A percentile compares a stretch with the other conserved stretches of the same genome.
Conservation (phyloP, 257 asterid species). For the Phtheirospermum japonicum region DNA sequence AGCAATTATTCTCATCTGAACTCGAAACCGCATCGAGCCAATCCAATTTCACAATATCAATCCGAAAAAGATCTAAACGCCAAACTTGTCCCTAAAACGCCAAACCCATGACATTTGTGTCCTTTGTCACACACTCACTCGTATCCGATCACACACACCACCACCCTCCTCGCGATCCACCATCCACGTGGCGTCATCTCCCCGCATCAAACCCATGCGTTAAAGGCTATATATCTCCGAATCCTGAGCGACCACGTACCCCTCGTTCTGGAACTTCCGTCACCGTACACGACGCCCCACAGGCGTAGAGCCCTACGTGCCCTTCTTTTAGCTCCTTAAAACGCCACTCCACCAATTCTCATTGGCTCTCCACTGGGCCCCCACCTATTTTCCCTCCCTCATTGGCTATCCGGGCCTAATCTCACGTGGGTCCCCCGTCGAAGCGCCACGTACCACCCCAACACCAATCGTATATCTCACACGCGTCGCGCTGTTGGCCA, state of each 20-base stretch:
- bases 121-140: neutral
- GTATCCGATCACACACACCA: neutral
- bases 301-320: slow-evolving; percentile 31
- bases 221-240: neutral
- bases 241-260: slow-evolving; percentile 11
- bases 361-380: slow-evolving; percentile 38
- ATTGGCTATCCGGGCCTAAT: too few relatives aligned
- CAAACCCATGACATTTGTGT: neutral
- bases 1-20: too few relatives aligned
- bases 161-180: too few relatives aligned
- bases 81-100: slow-evolving; percentile 16
- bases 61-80: neutral
- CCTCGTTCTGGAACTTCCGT: slow-evolving; percentile 29
- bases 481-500: slow-evolving; percentile 14
- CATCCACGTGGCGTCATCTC: slow-evolving; percentile 31
- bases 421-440: too few relatives aligned
- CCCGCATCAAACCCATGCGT: too few relatives aligned
- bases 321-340: slow-evolving; percentile 19
- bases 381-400: too few relatives aligned
- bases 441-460: too few relatives aligned
- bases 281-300: slow-evolving; percentile 31
- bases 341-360: slow-evolving; percentile 34
- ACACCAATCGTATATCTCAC: too few relatives aligned
- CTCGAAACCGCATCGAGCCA: neutral
- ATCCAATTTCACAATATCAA: neutral